Evolutionary conservation across 2,329 filamentous ascomycete species (phyloP), one percentile per base, ranked within the genome.

Genomic region (Fonsecaea erecta): DNA sequence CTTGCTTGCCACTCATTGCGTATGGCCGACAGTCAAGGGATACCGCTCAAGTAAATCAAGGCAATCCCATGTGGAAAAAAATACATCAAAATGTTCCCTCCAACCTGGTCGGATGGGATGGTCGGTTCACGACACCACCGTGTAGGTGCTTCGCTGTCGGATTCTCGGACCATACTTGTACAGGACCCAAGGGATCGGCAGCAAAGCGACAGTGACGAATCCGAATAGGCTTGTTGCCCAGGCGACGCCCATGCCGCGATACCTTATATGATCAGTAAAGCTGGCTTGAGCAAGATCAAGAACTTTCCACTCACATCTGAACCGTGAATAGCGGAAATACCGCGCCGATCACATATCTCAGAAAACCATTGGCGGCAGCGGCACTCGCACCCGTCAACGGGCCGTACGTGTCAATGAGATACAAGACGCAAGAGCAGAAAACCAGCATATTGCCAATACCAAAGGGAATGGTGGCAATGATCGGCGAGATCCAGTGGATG

Each of bases 381-480:
- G 74, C 74, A 18, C 71, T 74, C 2, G 76, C 74, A 34, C 69
- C 71, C 30, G 64, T 67, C n/a, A 70, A 52, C 2, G 71, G 68
- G 1, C 73, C 73, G 60, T 77, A 77, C 1, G 71, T 70, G 24
- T 74, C 70, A 7, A 73, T 69, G 1, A 76, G 64, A 60, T 76
- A 77, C 21, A 64, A 72, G 67, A 59, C 75, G n/a, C 65, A 86
- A 82, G 65, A 89, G 80, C 32, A 84, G 58, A 74, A 75, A 6
- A 75, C 71, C 24, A 74, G 65, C 21, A 75, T 56, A 60, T 74
- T 74, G 18, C 73, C 72, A 21, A 67, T 68, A 16, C 70, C 74
- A 60, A 75, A 74, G 16, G 71, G 66, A 34, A 72, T 68, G 1
- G 70, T 67, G 1, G 73, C 71, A 16, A 74, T 30, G 9, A 71